Evolutionary conservation across 2,329 filamentous ascomycete genomes (phyloP), one percentile per base, ranked within the genome.

Genomic region (Fusarium ambrosium): DNA sequence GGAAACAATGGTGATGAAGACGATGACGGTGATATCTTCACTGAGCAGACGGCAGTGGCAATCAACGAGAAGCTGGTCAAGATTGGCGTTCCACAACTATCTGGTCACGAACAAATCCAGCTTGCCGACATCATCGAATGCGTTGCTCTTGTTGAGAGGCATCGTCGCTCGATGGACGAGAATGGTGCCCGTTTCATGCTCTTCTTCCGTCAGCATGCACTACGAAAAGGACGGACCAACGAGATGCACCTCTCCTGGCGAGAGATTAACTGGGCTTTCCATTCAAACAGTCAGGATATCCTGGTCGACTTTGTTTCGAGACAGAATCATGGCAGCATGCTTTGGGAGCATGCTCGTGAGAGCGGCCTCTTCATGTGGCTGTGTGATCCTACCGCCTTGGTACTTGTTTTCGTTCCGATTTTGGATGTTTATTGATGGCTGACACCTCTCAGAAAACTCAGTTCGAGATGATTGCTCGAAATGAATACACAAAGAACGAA

Each of bases 361-460:
- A 94, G 93, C 75, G 97, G 97, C 13, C 88, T 98, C 65, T 98
- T 98, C 80, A 96, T 98, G 92, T 99, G 97, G 96, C 88, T 99
- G 73, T 90, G 91, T 1, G 95, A 98, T 81, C 83, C 88, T 20
- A 89, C 89, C 64, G 92, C 95, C 24, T 86, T 98, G 80, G 94
- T 97, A 87, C 82, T 92, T 82, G 62, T 29, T 32, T 24, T 13
- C 16, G 29, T 10, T 8, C 18, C 45, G 3, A 14, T 16, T 6
- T 34, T 13, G 20, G 10, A 32, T 34, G 27, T 9, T 3, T n/a
- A 9, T 22, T 11, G 13, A 37, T 32, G 55, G 72, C 71, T 74
- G 43, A 77, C 60, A 39, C 34, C 24, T 24, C 6, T 24, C 68
- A 84, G 82, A 83, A 80, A 72, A 83, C 89, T 0, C 94, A 98